Evolutionary conservation across 1,284 basidiomycete genomes (phyloP).

Genomic region (Anthracocystis walkeri): DNA sequence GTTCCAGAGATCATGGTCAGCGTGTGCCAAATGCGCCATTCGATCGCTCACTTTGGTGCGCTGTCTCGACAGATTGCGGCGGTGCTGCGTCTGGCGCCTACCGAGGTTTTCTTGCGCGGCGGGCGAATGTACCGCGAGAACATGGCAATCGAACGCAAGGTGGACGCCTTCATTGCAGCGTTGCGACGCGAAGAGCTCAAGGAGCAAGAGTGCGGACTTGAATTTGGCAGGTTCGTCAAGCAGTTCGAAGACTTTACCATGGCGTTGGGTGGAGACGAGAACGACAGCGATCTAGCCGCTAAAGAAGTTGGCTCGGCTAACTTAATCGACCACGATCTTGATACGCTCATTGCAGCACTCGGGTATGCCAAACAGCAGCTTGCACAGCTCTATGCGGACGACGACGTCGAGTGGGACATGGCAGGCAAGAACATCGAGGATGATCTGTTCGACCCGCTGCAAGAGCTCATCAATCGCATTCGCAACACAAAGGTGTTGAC

Average conservation of each 20-base stretch:
- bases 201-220: constrained; percentile 89
- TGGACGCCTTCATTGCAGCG: constrained; percentile 89
- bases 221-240: constrained; percentile 76
- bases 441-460: constrained; percentile 56
- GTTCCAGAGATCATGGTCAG: constrained; percentile 60
- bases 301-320: constrained; percentile 65
- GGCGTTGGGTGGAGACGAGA: constrained; percentile 76
- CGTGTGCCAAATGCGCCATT: constrained; percentile 64
- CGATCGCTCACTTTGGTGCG: constrained; percentile 63
- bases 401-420: constrained; percentile 57
- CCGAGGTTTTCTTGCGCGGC: constrained; percentile 69
- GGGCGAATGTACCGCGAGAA: constrained; percentile 84
- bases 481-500: constrained; percentile 61
- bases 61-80: constrained; percentile 64
- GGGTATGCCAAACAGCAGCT: constrained; percentile 60
- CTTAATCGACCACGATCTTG: constrained; percentile 65
- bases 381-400: constrained; percentile 52
- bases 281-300: constrained; percentile 61
- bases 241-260: constrained; percentile 61
- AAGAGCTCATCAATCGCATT: constrained; percentile 57
- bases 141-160: constrained; percentile 85
- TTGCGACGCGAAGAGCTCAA: constrained; percentile 88
- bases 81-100: constrained; percentile 57
- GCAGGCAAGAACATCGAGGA: constrained; percentile 47
- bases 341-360: constrained; percentile 64